Percentiles rank a stretch among this genome's conserved stretches.
phyloP scores from a whole-genome alignment of 257 asterid species.

The Eustoma russellianum region DNA sequence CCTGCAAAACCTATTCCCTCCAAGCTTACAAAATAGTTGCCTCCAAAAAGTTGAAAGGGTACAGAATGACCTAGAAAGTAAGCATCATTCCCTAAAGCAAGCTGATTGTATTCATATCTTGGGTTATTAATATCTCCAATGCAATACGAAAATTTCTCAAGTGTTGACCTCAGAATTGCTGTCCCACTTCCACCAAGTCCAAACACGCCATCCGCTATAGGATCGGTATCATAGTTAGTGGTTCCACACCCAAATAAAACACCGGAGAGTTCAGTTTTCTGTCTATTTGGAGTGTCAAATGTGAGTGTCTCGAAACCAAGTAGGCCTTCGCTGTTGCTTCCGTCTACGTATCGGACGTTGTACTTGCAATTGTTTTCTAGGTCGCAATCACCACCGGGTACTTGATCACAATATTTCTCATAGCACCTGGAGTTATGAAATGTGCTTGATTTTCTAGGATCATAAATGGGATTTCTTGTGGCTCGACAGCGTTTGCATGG shows the following conservation, averaged over 20 bases:
- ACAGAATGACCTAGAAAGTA: not conserved
- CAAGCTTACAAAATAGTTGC: not conserved
- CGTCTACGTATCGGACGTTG: not conserved
- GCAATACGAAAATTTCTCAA: not conserved
- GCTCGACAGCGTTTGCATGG: not conserved
- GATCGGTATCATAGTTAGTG: not conserved
- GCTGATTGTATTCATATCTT: not conserved
- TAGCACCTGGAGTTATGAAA: not conserved
- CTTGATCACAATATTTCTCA: not conserved
- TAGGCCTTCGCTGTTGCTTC: not conserved
- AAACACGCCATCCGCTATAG: not conserved
- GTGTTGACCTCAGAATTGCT: not conserved
- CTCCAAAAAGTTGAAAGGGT: not conserved
- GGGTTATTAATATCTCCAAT: not conserved
- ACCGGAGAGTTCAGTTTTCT: not conserved
- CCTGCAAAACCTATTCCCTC: not conserved
- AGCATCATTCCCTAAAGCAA: not conserved
- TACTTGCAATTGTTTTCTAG: not conserved
- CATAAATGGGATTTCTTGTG: not conserved
- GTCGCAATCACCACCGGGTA: not conserved
- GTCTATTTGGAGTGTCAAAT: not conserved
- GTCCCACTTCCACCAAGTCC: not conserved
- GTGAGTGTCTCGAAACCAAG: not conserved
- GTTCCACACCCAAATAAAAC: not conserved
- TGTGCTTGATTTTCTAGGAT: conserved; percentile 9